These are phyloP conservation scores for Candida buenavistaensis DNA, from an alignment of 1,139 yeast species.

Conservation along the genomic window DNA sequence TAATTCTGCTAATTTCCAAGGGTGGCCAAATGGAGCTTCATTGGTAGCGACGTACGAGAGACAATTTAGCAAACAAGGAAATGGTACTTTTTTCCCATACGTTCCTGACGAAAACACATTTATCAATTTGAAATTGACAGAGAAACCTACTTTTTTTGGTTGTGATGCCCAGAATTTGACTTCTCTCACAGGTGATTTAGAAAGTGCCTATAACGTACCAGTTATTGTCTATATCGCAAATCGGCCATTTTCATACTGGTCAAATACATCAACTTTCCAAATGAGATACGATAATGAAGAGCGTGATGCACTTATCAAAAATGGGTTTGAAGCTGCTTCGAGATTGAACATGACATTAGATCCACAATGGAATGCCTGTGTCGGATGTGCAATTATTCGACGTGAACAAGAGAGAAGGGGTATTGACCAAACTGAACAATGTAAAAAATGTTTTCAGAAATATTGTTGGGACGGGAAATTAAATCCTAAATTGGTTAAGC, in stretches of 20 bases:
- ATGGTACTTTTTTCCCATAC: conserved; percentile 40
- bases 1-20: conserved; percentile 74
- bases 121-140: conserved; percentile 25
- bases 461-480: conserved; percentile 80
- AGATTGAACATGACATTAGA: conserved; percentile 74
- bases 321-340: conserved; percentile 79
- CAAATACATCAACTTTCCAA: conserved; percentile 74
- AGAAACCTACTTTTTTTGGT: conserved; percentile 42
- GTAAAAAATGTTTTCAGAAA: conserved; percentile 64
- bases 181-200: conserved; percentile 29
- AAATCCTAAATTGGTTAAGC: neutral
- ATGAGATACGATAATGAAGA: conserved; percentile 61
- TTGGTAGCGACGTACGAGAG: conserved; percentile 54
- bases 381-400: conserved; percentile 85
- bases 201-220: conserved; percentile 55
- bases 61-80: conserved; percentile 45
- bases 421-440: conserved; percentile 63
- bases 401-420: conserved; percentile 77
- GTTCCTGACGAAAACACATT: conserved; percentile 36
- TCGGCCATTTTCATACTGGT: conserved; percentile 61
- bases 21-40: conserved; percentile 81
- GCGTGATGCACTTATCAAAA: conserved; percentile 60
- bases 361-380: conserved; percentile 71
- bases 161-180: conserved; percentile 56
- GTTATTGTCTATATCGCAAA: conserved; percentile 82